These are phyloP conservation scores for Debaryomycetaceae sp. DNA, from an alignment of 1,139 yeast species.

Conservation along the genomic window DNA sequence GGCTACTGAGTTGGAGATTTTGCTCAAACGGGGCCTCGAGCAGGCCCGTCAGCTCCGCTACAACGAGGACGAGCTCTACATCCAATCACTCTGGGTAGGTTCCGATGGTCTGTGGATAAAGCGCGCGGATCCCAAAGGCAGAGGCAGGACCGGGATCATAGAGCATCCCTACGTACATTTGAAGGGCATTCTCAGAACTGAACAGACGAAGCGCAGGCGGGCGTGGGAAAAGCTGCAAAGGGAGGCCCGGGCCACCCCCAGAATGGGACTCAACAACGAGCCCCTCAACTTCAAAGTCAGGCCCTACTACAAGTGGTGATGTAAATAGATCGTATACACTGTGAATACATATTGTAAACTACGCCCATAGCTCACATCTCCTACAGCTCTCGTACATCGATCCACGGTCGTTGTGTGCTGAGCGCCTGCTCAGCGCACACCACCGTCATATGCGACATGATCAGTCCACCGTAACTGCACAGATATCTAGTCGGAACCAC, in stretches of 20 bases:
- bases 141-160: constrained; percentile 84
- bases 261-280: constrained; percentile 41
- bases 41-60: constrained; percentile 64
- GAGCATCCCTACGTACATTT: constrained; percentile 78
- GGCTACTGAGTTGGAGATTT: constrained; percentile 73
- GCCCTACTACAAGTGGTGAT: constrained; percentile 43
- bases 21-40: constrained; percentile 68
- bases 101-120: constrained; percentile 75
- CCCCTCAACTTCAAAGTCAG: constrained; percentile 45
- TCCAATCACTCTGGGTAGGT: constrained; percentile 88
- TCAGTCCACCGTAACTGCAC: too few species aligned
- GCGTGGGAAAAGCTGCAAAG: constrained; percentile 55
- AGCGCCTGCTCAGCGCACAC: too few species aligned
- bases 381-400: too few species aligned
- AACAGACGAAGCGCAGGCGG: constrained; percentile 57
- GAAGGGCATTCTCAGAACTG: constrained; percentile 68
- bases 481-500: too few species aligned
- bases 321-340: constrained; percentile 7
- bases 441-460: too few species aligned
- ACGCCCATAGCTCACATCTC: too few species aligned
- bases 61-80: constrained; percentile 59
- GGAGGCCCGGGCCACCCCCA: constrained; percentile 41
- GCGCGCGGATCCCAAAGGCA: constrained; percentile 81
- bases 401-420: too few species aligned
- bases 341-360: neutral